Base-by-base conservation (phyloP, 805 yeast genomes). In the Zygosaccharomyces lentus region DNA sequence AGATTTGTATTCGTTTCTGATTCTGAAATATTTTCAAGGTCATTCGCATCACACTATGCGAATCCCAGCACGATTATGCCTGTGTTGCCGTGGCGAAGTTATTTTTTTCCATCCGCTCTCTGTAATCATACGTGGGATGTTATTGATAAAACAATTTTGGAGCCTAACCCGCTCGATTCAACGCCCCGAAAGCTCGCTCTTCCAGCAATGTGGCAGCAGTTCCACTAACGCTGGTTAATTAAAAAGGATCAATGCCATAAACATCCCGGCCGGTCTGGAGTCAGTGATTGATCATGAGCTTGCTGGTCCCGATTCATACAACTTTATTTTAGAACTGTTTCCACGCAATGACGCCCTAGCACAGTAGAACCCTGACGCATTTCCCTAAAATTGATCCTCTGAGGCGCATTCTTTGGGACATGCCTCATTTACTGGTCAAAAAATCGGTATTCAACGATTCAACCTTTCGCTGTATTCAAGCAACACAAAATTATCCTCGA, bases 311-410 rank as follows among this genome's bases (percentile, higher is more conserved):
- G 37, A 34, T 16, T 34, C 37, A 19, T 10, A 23, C 24, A 34
- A 16, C 21, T 34, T 23, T 10, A 12, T 23, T 12, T n/a, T 9
- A 17, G 7, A 34, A 16, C 26, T 21, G 31, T 19, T 9, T 17
- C 24, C 3, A 30, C 37, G 21, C 30, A 43, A 24, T 24, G 30
- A 9, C 37, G 19, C 19, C 15, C 31, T n/a, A 36, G 24, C 5
- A 27, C 41, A n/a, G 12, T 27, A 41, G 36, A 29, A 2, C 31
- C 46, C 21, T 43, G 46, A 15, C 36, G 41, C 23, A 43, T 13
- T 21, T 43, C 46, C 16, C 36, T 25, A 29, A 36, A 29, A n/a
- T 19, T 34, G 4, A 41, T 16, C 32, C 21, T 41, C 23, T 31
- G 21, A 25, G 13, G 8, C 25, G 38, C 26, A 13, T 9, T 37